These are phyloP conservation scores for Phanerodontia chrysosporium DNA, from an alignment of 768 basidiomycete genomes.

Conservation along the genomic window DNA sequence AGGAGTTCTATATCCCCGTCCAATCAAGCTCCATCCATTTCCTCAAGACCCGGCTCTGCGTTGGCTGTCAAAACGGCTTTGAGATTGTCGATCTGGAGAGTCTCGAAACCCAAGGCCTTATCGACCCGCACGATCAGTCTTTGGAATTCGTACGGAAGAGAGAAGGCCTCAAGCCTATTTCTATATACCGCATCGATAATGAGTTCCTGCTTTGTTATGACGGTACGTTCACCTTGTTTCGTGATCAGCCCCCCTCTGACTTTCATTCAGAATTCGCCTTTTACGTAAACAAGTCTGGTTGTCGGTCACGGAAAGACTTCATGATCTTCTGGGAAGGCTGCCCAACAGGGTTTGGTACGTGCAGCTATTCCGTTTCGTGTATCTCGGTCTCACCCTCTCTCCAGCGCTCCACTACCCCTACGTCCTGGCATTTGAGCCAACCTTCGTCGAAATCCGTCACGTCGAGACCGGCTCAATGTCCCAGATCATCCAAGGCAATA, in stretches of 20 bases:
- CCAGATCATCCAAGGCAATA: constrained; percentile 93
- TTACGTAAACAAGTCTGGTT: constrained; percentile 96
- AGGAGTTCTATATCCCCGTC: constrained; percentile 99
- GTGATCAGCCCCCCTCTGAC: neutral
- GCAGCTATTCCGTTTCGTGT: neutral
- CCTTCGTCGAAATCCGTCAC: constrained; percentile 94
- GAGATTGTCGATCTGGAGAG: constrained; percentile 98
- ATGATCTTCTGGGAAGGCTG: constrained; percentile 96
- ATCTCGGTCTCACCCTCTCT: neutral
- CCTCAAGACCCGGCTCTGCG: constrained; percentile 94
- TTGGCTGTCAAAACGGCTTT: constrained; percentile 95
- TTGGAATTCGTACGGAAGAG: constrained; percentile 91
- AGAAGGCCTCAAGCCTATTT: constrained; percentile 82
- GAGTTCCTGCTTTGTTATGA: constrained; percentile 98
- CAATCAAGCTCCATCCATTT: constrained; percentile 97
- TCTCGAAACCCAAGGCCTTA: constrained; percentile 91
- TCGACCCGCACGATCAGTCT: constrained; percentile 88
- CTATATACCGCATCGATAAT: constrained; percentile 94
- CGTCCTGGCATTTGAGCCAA: constrained; percentile 93
- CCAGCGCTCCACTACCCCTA: constrained; percentile 94
- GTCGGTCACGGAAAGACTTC: constrained; percentile 85
- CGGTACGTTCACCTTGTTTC: constrained; percentile 42
- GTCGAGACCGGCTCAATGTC: constrained; percentile 89
- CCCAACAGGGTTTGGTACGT: constrained; percentile 91
- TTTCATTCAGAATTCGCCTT: constrained; percentile 87